Evolutionary conservation across 2,329 filamentous ascomycete species (phyloP).

Genomic region (Clonostachys solani): DNA sequence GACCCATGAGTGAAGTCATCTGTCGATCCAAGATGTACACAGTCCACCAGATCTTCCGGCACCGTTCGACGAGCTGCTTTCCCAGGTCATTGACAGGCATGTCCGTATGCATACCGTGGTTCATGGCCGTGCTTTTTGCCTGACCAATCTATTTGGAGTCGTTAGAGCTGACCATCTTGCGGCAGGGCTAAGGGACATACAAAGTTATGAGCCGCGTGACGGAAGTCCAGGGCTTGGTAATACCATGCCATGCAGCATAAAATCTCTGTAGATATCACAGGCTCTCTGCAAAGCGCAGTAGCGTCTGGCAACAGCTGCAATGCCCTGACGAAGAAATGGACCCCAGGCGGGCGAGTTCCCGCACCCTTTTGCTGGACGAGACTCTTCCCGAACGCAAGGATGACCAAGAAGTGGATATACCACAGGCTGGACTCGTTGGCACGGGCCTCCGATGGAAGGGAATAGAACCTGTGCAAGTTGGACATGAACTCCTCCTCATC

Average conservation of each 20-base stretch:
- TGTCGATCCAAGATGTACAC: slow-evolving; percentile 47
- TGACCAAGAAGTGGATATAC: neutral
- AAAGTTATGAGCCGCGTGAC: slow-evolving; percentile 37
- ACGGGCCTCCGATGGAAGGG: neutral
- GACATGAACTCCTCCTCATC: slow-evolving; percentile 46
- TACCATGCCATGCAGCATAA: slow-evolving; percentile 48
- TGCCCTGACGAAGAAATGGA: neutral
- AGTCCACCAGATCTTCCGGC: slow-evolving; percentile 49
- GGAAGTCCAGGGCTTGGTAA: slow-evolving; percentile 43
- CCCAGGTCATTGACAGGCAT: slow-evolving; percentile 38
- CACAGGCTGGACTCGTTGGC: neutral
- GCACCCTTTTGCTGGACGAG: neutral
- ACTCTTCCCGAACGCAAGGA: neutral
- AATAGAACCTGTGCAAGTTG: slow-evolving; percentile 19
- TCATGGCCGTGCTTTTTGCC: slow-evolving; percentile 43
- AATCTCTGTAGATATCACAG: slow-evolving; percentile 40
- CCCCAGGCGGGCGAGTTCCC: neutral
- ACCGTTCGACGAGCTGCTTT: slow-evolving; percentile 34
- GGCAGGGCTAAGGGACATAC: slow-evolving; percentile 17
- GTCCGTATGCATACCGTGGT: slow-evolving; percentile 46
- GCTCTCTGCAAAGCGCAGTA: slow-evolving; percentile 30
- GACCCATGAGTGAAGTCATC: slow-evolving; percentile 48
- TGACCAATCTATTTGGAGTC: slow-evolving; percentile 34
- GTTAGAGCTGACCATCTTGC: neutral
- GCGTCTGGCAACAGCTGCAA: slow-evolving; percentile 13